A percentile compares a stretch with the other conserved stretches of the same genome.
Evolutionary conservation across 2,329 filamentous ascomycete species (phyloP).

Genomic region (Fusarium virguliforme): DNA sequence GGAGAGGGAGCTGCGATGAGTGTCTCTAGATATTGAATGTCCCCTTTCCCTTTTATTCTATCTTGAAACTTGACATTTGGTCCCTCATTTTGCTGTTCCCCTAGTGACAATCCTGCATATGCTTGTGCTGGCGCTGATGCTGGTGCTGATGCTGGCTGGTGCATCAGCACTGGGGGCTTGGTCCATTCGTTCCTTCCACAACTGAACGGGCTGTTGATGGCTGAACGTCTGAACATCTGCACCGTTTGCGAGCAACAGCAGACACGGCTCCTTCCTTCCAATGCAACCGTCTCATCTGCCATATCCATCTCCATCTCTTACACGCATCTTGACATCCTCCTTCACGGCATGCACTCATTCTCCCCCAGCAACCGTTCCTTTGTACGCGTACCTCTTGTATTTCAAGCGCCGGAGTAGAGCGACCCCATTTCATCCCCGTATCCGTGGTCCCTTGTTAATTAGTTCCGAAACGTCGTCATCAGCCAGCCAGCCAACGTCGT

Average conservation of each 20-base stretch:
- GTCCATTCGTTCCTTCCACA: constrained; percentile 6
- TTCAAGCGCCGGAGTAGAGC: constrained; percentile 11
- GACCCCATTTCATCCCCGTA: constrained; percentile 7
- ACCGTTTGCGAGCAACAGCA: constrained; percentile 8
- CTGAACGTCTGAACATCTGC: not conserved
- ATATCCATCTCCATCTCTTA: not conserved
- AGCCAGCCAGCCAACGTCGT: constrained; percentile 37
- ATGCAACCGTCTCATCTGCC: not conserved
- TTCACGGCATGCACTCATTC: not conserved
- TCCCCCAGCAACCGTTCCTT: not conserved
- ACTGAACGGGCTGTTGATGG: not conserved
- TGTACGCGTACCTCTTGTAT: constrained; percentile 10
- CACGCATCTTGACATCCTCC: constrained; percentile 1
- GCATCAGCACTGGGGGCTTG: no score
- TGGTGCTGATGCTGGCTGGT: not conserved
- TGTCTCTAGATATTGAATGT: constrained; percentile 3
- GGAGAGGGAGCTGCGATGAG: not conserved
- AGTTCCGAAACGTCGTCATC: constrained; percentile 35
- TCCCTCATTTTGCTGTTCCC: constrained; percentile 9
- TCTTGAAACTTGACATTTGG: constrained; percentile 15
- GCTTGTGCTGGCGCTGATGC: not conserved
- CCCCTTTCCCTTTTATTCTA: not conserved
- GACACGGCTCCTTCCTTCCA: constrained; percentile 7
- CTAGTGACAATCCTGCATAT: constrained; percentile 2
- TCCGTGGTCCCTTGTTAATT: constrained; percentile 35